A percentile compares a stretch with the other conserved stretches of the same genome.
phyloP scores from a whole-genome alignment of 1,139 yeast genomes.

The Ogataea hybrid region DNA sequence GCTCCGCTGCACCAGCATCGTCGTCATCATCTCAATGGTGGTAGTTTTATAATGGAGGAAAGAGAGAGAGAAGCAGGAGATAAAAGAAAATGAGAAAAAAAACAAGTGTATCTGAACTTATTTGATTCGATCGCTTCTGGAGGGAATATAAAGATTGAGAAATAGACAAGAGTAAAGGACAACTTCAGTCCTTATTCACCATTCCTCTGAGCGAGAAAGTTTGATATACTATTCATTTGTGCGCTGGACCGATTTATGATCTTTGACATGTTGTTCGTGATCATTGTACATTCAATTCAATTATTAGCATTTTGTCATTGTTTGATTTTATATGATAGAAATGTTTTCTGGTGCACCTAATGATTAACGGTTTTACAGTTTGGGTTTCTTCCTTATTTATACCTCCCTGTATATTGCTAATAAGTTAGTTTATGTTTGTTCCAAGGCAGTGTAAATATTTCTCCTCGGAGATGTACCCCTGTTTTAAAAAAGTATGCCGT shows the following conservation, averaged over 20 bases:
- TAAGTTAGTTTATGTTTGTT: slow-evolving; percentile 6
- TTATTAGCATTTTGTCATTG: slow-evolving; percentile 18
- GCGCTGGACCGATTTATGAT: slow-evolving; percentile 10
- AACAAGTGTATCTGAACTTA: slow-evolving; percentile 4
- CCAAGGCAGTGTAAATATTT: slow-evolving; percentile 2
- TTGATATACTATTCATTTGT: slow-evolving; percentile 13
- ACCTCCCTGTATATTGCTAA: slow-evolving; percentile 20
- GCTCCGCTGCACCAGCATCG: slow-evolving; percentile 18
- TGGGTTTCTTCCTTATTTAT: slow-evolving; percentile 12
- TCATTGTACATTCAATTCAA: slow-evolving; percentile 13
- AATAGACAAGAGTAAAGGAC: slow-evolving; percentile 7
- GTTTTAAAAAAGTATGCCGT: no score
- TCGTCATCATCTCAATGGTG: slow-evolving; percentile 23
- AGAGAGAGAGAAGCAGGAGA: slow-evolving; percentile 9
- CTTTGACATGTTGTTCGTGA: not conserved
- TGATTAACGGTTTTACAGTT: slow-evolving; percentile 18
- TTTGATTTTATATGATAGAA: slow-evolving; percentile 17
- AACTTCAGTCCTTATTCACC: not conserved
- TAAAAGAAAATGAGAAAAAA: not conserved
- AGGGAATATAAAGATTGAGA: slow-evolving; percentile 13
- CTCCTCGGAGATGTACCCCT: not conserved
- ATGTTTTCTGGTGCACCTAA: slow-evolving; percentile 16
- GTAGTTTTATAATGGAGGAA: slow-evolving; percentile 11
- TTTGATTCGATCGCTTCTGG: slow-evolving; percentile 16
- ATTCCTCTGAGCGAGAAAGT: not conserved